Base-by-base conservation (phyloP, 768 basidiomycete species). In the Amanita rimosa region DNA sequence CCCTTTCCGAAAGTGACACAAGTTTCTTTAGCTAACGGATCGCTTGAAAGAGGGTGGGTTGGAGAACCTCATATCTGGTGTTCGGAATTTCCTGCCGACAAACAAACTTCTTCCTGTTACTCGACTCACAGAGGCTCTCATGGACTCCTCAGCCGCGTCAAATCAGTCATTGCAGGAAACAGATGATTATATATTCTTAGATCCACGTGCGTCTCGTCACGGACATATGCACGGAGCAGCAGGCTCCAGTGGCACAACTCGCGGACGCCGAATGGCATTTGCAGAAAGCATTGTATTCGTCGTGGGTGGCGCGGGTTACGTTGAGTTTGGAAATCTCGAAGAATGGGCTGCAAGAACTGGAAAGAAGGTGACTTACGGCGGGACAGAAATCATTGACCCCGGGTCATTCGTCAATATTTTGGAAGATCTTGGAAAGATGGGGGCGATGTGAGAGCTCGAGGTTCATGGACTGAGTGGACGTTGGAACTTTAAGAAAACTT, bases 61-160 rank as follows among this genome's bases (percentile, higher is more conserved):
- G 27, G 94, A 98, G 62, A 95, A 95, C 62, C 72, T 99, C 13
- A 89, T 99, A 53, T 94, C 93, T 0, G 95, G 94, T 34, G 96
- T 99, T 58, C 96, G 95, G 64, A 97, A 96, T 67, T 93, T 99
- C 72, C 67, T 99, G 14, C 96, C 96, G 0, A 85, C 90, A 2
- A 90, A 92, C 62, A 95, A 99, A 65, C 77, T 96, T 34, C 76
- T 96, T 43, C 85, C 91, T 9, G 81, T 95, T 40, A 97, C 96
- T 0, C 83, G 96, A 9, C 73, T 99, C 27, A 83, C 88, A 1
- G 96, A 98, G 60, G 95, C 96, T 17, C 72, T 99, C 24, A 98
- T 98, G 94, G 96, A 99, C 61, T 94, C 96, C 0, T 83, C 93
- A 0, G 75, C 86, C 1, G 96, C 92, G 2, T 87, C 90, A 22